A percentile compares a stretch with the other conserved stretches of the same genome.
These are phyloP conservation scores for Lentithecium fluviatile DNA, from an alignment of 495 filamentous ascomycete species.

Conservation along the genomic window DNA sequence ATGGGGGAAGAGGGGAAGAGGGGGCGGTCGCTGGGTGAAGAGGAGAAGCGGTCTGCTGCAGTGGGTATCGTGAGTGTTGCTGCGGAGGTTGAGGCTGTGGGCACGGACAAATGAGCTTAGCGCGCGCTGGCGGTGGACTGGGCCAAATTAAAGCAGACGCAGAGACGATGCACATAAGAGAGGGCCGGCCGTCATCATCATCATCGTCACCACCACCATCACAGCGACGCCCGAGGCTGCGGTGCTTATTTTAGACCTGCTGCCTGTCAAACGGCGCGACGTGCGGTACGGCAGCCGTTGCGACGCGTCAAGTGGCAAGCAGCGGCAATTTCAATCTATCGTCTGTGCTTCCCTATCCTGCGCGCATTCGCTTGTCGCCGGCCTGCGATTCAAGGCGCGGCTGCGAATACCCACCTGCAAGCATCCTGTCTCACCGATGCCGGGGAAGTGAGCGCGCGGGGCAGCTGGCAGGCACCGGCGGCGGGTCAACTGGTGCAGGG, in stretches of 20 bases:
- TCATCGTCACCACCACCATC: not conserved
- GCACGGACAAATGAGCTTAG: too few relatives aligned
- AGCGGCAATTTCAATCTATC: too few relatives aligned
- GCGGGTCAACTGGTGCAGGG: not conserved
- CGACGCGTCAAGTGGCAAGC: not conserved
- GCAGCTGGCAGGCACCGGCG: too few relatives aligned
- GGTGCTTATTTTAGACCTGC: not conserved
- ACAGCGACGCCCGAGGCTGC: not conserved
- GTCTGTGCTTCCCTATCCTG: too few relatives aligned
- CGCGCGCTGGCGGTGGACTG: not conserved
- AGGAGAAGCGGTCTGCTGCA: not conserved
- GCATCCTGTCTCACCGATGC: constrained; percentile 1
- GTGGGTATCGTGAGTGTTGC: constrained; percentile 1
- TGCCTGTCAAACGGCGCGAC: not conserved
- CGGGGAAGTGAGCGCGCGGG: not conserved
- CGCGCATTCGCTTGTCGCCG: too few relatives aligned
- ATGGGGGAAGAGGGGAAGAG: not conserved
- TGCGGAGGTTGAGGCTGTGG: constrained; percentile 27
- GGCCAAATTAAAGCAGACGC: not conserved
- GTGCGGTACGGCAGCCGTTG: not conserved
- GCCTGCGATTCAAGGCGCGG: not conserved
- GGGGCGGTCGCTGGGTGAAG: not conserved
- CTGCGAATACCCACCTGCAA: not conserved
- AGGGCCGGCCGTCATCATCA: not conserved
- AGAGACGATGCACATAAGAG: too few relatives aligned